A percentile compares a stretch with the other conserved stretches of the same genome.
These are phyloP conservation scores for Hyphopichia homilentoma DNA, from an alignment of 805 yeast species.

Conservation along the genomic window DNA sequence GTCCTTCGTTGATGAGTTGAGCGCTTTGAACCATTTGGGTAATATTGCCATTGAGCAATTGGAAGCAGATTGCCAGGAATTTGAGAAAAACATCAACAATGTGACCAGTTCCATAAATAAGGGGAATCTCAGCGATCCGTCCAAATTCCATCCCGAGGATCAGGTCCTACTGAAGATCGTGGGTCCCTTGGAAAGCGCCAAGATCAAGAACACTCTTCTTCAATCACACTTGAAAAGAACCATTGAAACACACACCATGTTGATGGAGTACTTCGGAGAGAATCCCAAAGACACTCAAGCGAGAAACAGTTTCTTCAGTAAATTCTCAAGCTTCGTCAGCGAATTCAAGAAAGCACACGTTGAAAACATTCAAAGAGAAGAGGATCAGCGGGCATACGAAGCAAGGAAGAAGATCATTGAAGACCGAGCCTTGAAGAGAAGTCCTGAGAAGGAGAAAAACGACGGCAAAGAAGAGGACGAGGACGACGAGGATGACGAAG, in stretches of 20 bases:
- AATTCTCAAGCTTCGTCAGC: constrained; percentile 72
- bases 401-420: constrained; percentile 32
- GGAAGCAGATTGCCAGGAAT: constrained; percentile 65
- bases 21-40: constrained; percentile 54
- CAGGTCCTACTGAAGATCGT: constrained; percentile 56
- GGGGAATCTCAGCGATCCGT: constrained; percentile 82
- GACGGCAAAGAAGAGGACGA: constrained; percentile 7
- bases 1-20: constrained; percentile 69
- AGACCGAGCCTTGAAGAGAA: constrained; percentile 11
- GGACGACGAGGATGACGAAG: constrained; percentile 12
- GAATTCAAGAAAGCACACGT: constrained; percentile 78
- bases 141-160: constrained; percentile 81
- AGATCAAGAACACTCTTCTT: constrained; percentile 62
- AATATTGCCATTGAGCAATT: constrained; percentile 82
- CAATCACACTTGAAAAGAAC: constrained; percentile 62
- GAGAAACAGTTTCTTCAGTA: constrained; percentile 66
- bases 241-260: constrained; percentile 57
- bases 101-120: constrained; percentile 69
- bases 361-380: constrained; percentile 79
- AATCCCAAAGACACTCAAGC: constrained; percentile 68
- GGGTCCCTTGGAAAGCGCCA: constrained; percentile 71
- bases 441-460: constrained; percentile 1
- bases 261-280: constrained; percentile 90
- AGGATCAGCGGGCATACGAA: constrained; percentile 55
- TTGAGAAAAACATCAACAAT: constrained; percentile 57